A percentile compares a stretch with the other conserved stretches of the same genome.
Evolutionary conservation across 106 monocot species (phyloP).

Genomic region (Apostasia ramifera): DNA sequence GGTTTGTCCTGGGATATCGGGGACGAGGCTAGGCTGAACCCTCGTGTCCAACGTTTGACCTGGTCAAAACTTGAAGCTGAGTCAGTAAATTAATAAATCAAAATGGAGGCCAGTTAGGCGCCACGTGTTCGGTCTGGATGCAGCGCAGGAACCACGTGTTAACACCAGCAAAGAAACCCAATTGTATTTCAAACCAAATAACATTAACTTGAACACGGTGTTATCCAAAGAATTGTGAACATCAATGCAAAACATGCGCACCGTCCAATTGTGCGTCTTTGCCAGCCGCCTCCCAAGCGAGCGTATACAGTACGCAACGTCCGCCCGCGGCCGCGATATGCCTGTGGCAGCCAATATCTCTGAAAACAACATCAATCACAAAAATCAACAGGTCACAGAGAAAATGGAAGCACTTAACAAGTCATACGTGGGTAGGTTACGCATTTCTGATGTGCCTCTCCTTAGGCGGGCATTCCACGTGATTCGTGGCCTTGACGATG

Average conservation of each 20-base stretch:
- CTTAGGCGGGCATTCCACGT: constrained; percentile 70
- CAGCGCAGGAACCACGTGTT: too few relatives aligned
- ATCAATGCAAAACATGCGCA: constrained; percentile 10
- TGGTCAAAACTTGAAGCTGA: too few relatives aligned
- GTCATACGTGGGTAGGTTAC: not conserved
- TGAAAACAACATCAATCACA: constrained; percentile 14
- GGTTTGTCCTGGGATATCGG: too few relatives aligned
- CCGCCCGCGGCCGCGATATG: constrained; percentile 49
- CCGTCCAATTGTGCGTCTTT: constrained; percentile 80
- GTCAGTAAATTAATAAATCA: too few relatives aligned
- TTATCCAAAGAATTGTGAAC: not conserved
- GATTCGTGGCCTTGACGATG: constrained; percentile 75
- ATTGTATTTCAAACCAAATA: too few relatives aligned
- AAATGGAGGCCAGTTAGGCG: too few relatives aligned
- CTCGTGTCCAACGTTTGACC: too few relatives aligned
- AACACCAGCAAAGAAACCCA: too few relatives aligned
- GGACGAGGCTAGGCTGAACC: too few relatives aligned
- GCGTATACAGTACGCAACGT: constrained; percentile 77
- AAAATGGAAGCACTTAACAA: not conserved
- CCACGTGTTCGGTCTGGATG: too few relatives aligned
- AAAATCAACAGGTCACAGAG: not conserved
- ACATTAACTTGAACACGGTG: too few relatives aligned
- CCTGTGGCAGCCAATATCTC: constrained; percentile 57
- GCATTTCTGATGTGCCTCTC: constrained; percentile 65
- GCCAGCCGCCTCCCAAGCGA: constrained; percentile 57